phyloP scores from a whole-genome alignment of 306 rosid genomes.

The Abrus precatorius region DNA sequence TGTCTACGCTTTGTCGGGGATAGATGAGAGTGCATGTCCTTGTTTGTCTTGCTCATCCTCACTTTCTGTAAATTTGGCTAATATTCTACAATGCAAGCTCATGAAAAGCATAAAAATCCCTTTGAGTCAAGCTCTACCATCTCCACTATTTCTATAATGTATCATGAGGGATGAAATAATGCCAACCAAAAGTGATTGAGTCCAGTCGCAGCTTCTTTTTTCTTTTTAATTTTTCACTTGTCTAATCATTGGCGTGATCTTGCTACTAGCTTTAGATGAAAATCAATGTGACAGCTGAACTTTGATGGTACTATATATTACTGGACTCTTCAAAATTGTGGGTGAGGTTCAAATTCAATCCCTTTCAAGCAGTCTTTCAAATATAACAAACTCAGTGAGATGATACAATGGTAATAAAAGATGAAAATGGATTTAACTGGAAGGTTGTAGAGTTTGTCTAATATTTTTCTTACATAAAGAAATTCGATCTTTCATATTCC shows the following conservation, averaged over 20 bases:
- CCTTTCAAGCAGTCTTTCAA: neutral
- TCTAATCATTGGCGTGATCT: neutral
- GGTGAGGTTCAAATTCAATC: slow-evolving; percentile 6
- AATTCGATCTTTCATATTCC: neutral
- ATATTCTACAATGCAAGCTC: slow-evolving; percentile 53
- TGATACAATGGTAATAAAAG: neutral
- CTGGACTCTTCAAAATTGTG: neutral
- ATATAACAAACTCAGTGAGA: neutral
- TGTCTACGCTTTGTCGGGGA: slow-evolving; percentile 59
- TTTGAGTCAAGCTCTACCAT: slow-evolving; percentile 32
- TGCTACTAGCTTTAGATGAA: neutral
- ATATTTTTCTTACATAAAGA: neutral
- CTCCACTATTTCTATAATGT: slow-evolving; percentile 33
- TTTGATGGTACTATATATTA: neutral
- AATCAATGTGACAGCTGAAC: neutral
- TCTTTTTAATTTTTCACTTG: neutral
- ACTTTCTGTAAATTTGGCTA: slow-evolving; percentile 41
- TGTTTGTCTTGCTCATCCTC: slow-evolving; percentile 47
- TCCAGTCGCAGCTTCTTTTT: neutral
- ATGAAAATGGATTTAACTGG: neutral
- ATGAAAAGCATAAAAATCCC: slow-evolving; percentile 49
- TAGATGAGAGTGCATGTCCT: slow-evolving; percentile 53
- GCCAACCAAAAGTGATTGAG: slow-evolving; percentile 30
- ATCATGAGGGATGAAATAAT: slow-evolving; percentile 32
- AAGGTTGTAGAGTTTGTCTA: neutral